Evolutionary conservation across 148 eudicot genomes (phyloP), one percentile per base, ranked within the genome.

Genomic region (Chenopodium formosanum): DNA sequence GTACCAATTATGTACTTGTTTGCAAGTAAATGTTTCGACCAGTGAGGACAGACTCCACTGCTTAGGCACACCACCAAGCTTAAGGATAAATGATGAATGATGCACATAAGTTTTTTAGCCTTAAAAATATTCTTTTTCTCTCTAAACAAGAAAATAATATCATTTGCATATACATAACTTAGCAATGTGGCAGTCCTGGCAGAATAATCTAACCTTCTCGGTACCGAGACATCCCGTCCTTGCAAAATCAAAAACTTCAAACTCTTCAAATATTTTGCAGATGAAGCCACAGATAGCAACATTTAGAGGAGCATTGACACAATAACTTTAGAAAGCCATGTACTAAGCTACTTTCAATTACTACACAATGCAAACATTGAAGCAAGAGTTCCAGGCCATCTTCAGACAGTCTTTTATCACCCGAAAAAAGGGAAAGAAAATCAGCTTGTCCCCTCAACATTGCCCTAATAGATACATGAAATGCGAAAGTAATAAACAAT

Each of bases 201-300:
- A 53, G 25, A 75, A 56, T 7, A 74, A 34, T 32, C 34, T 73
- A 70, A 95, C 99, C 94, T 80, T 85, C 83, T 94, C 94, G 65
- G 92, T 74, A n/a, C 90, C 90, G 40, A 71, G 56, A 74, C 82
- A 91, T 64, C 99, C 99, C 56, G 97, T 93, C 83, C 99, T 91
- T 23, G 99, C 97, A 88, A 91, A 95, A 83, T 93, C 99, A 85
- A 86, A 87, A 69, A 89, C 94, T 77, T 93, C 97, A 71, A 89
- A 92, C 72, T 90, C 90, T 11, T 81, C 85, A 86, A 96, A 94
- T 72, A 90, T 46, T 82, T 98, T 96, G 90, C 84, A 79, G 3
- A 62, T 62, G 31, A 75, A 63, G 47, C 5, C 73, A 79, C 9
- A 46, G 48, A 73, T 31, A 70, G 7, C 66, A 74, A n/a, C 25